Conservation (phyloP, 306 rosid genomes). For the Hippophae rhamnoides region DNA sequence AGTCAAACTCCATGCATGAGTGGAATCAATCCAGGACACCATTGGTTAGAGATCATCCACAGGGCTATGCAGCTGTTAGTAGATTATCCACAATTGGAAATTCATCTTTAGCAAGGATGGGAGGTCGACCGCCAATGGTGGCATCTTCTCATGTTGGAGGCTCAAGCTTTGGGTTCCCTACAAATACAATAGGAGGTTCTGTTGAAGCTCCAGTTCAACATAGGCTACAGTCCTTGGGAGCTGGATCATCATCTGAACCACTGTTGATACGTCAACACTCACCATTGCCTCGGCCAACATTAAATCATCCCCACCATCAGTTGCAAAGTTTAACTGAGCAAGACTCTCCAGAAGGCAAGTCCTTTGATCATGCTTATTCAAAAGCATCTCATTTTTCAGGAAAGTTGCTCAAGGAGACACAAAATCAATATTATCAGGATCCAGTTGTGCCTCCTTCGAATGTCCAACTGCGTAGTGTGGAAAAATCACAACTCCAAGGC, state of each 20-base stretch:
- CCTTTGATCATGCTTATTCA: conserved; percentile 21
- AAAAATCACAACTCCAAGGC: conserved; percentile 41
- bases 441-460: conserved; percentile 22
- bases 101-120: conserved; percentile 32
- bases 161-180: conserved; percentile 28
- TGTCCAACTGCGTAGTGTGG: conserved; percentile 24
- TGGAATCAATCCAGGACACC: conserved; percentile 24
- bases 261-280: conserved; percentile 43
- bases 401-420: conserved; percentile 20
- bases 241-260: conserved; percentile 42
- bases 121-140: conserved; percentile 25
- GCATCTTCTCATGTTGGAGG: conserved; percentile 21
- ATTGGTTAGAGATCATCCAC: conserved; percentile 22
- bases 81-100: conserved; percentile 23
- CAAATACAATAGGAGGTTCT: conserved; percentile 30
- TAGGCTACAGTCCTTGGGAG: conserved; percentile 30
- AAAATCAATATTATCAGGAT: conserved; percentile 32
- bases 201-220: conserved; percentile 36
- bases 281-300: conserved; percentile 26
- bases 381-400: conserved; percentile 36
- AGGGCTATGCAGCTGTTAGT: conserved; percentile 28
- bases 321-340: conserved; percentile 24
- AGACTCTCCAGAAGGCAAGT: conserved; percentile 18
- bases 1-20: conserved; percentile 32
- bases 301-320: conserved; percentile 15